Evolutionary conservation across 208 protist genomes (phyloP).

Genomic region (Acanthamoeba culbertsoni): DNA sequence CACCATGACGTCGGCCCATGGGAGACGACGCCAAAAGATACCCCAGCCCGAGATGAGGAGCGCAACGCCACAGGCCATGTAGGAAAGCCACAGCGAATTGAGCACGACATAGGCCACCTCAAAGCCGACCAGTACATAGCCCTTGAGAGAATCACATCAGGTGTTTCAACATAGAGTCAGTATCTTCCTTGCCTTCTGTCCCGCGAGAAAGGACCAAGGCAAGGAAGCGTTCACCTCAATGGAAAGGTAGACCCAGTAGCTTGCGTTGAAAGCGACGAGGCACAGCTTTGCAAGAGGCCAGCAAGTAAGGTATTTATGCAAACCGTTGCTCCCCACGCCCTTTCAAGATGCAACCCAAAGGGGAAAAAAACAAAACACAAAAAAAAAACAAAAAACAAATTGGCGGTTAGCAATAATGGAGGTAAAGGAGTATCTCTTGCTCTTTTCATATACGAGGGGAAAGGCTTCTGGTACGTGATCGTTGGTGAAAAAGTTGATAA

Average conservation of each 20-base stretch:
- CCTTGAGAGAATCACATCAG: not conserved
- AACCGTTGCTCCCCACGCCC: not conserved
- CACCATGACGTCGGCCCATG: no score
- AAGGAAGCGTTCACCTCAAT: not conserved
- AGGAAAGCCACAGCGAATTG: slow-evolving; percentile 10
- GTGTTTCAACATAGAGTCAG: not conserved
- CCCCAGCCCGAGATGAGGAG: no score
- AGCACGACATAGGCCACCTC: not conserved
- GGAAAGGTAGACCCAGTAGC: not conserved
- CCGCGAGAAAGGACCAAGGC: not conserved
- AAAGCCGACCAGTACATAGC: not conserved
- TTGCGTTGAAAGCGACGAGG: not conserved
- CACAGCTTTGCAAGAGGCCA: not conserved
- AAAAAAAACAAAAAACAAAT: not conserved
- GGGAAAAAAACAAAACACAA: not conserved
- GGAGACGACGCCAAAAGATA: no score
- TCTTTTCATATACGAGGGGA: not conserved
- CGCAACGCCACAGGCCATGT: no score
- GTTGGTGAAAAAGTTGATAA: not conserved
- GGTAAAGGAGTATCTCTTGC: not conserved
- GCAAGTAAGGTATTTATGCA: not conserved
- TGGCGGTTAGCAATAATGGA: not conserved
- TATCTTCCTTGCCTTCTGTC: not conserved
- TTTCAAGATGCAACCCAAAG: not conserved
- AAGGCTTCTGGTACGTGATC: no score